phyloP scores from a whole-genome alignment of 2,329 filamentous ascomycete species.

The Akanthomyces muscarius region DNA sequence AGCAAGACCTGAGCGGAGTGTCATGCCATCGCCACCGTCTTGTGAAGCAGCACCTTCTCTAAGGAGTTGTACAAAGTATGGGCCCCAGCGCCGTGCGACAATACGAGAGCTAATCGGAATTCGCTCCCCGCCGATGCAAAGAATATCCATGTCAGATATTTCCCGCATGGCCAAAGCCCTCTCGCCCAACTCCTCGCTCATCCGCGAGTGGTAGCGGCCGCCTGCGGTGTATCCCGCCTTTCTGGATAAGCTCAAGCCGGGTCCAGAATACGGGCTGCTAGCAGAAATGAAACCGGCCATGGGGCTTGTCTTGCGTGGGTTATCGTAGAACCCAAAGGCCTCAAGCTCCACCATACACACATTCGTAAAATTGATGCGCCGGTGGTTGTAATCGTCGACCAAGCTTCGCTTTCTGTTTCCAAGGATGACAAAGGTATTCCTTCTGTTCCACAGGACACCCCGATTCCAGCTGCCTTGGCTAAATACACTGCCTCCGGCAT shows the following conservation, averaged over 20 bases:
- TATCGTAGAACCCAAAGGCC: conserved; percentile 95
- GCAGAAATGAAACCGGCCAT: conserved; percentile 82
- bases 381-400: conserved; percentile 97
- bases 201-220: conserved; percentile 69
- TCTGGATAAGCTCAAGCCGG: conserved; percentile 51
- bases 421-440: conserved; percentile 93
- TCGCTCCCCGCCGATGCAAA: conserved; percentile 85
- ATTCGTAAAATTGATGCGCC: conserved; percentile 95
- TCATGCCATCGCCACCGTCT: conserved; percentile 70
- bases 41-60: conserved; percentile 72
- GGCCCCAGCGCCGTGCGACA: conserved; percentile 84
- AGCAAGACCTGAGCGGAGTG: conserved; percentile 62
- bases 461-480: conserved; percentile 98
- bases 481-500: conserved; percentile 90
- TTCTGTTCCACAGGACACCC: conserved; percentile 85
- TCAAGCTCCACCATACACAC: conserved; percentile 96
- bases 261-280: conserved; percentile 64
- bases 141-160: conserved; percentile 92
- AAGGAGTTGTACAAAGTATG: conserved; percentile 89
- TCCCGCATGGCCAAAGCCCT: conserved; percentile 77
- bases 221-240: conserved; percentile 66
- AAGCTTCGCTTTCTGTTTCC: conserved; percentile 90
- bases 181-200: conserved; percentile 81
- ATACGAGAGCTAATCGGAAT: conserved; percentile 92
- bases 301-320: conserved; percentile 73